phyloP scores from a whole-genome alignment of 208 protist genomes.

The Acanthamoeba lenticulata region DNA sequence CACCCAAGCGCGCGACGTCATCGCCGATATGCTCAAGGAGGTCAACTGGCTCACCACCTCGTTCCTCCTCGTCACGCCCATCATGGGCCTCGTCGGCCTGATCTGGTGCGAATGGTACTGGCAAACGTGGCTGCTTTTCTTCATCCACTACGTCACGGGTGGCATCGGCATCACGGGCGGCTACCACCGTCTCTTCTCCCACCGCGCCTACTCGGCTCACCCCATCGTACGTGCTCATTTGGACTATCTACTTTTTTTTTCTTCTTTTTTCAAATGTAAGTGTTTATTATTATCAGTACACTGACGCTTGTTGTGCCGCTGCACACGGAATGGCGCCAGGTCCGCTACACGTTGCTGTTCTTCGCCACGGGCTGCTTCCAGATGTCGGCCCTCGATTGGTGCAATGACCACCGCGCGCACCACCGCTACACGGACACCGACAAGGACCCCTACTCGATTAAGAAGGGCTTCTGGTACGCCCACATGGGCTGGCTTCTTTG shows the following conservation, averaged over 20 bases:
- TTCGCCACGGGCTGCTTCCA: slow-evolving; percentile 71
- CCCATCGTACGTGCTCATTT: slow-evolving; percentile 49
- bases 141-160: slow-evolving; percentile 72
- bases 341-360: slow-evolving; percentile 66
- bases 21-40: slow-evolving; percentile 59
- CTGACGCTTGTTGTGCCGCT: background rate
- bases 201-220: slow-evolving; percentile 79
- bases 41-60: slow-evolving; percentile 71
- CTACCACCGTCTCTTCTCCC: slow-evolving; percentile 84
- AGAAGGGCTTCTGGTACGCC: slow-evolving; percentile 71
- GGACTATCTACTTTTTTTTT: slow-evolving; percentile 41
- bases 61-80: slow-evolving; percentile 69
- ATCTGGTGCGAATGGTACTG: slow-evolving; percentile 60
- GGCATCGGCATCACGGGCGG: slow-evolving; percentile 83
- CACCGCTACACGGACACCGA: slow-evolving; percentile 84
- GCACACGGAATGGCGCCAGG: background rate
- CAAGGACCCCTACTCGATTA: slow-evolving; percentile 81
- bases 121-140: slow-evolving; percentile 65
- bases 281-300: no score
- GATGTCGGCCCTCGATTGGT: slow-evolving; percentile 78
- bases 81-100: slow-evolving; percentile 71
- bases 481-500: slow-evolving; percentile 86
- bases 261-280: background rate
- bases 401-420: slow-evolving; percentile 82
- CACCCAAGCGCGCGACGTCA: slow-evolving; percentile 55